Base-by-base conservation (phyloP, 2,329 filamentous ascomycete genomes). In the Coleophoma crateriformis region DNA sequence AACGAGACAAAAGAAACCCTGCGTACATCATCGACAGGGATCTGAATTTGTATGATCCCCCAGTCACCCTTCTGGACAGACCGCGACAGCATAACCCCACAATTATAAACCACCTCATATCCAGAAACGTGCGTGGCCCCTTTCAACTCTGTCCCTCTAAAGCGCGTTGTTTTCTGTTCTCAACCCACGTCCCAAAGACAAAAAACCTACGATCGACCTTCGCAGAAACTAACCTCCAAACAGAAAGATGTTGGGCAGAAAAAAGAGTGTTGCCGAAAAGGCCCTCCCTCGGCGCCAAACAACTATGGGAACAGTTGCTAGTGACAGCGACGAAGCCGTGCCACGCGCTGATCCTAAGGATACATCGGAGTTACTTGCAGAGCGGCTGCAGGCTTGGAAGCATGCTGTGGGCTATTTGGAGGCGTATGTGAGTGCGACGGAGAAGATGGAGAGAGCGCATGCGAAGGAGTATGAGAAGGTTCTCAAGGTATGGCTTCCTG, bases 401-500 rank as follows among this genome's bases (percentile, higher is more conserved):
- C 92, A 97, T 68, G 89, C 91, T 53, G 88, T 90, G 54, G 88
- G 78, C 50, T 92, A 96, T 65, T 78, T 99, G 44, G 90, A 97
- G 70, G 90, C 95, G 46, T 99, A 96, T 67, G 78, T 97, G 62
- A 75, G 74, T 32, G 84, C 87, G 7, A 88, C 90, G 3, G 90
- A 96, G 68, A 96, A 92, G 76, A 77, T 89, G 51, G 86, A 96
- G 65, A 86, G 84, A 64, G 78, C 81, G 11, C 87, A 96, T 60
- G 84, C 89, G 48, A 97, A 96, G 74, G 92, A 97, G 68, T 96
- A 96, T 64, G 91, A 97, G 73, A 92, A 88, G 71, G 85, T 94
- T 10, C 72, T 97, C 63, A 99, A 97, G 84, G 85, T 84, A 48
- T 22, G 65, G 55, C 22, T 20, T 22, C 10, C 15, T n/a, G 35